Base-by-base conservation (phyloP, 768 basidiomycete species). In the Mrakia gelida region DNA sequence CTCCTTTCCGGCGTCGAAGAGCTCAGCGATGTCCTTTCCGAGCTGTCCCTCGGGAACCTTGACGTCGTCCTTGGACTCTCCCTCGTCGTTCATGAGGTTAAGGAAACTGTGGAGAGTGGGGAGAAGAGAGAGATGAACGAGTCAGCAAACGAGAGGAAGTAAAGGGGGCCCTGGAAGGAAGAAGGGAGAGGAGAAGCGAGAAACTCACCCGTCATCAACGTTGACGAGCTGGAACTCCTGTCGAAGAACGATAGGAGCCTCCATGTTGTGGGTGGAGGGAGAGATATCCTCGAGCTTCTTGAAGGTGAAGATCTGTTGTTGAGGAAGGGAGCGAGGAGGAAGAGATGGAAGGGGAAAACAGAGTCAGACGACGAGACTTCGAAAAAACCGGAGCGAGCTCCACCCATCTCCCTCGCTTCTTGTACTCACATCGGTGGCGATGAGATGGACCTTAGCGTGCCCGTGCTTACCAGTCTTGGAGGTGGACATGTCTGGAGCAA, bases 401-500 rank as follows among this genome's bases (percentile, higher is more conserved):
- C 32, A n/a, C n/a, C n/a, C n/a, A n/a, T n/a, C 63, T 30, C 15
- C 30, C 16, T 65, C 28, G 16, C 30, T 26, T 7, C 30, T 68
- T 45, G 45, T 45, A 89, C 94, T 80, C 84, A 97, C 95, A 87
- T 99, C 97, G 85, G 93, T 92, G 85, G 91, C 97, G 82, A 98
- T 90, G 80, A 99, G 89, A 87, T 98, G 95, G 84, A 98, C 97
- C 87, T 98, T 99, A 86, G 97, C 96, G 88, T 99, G 96, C 83
- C 96, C 96, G 88, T 98, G 96, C 90, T 98, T 98, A 83, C 96
- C 79, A 70, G 95, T 96, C 90, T 98, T 98, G 85, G 95, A 98
- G 87, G 95, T 97, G 80, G 94, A 96, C 95, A 97, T 98, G 85
- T 97, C 95, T 74, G 82, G 32, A 3, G 26, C 59, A 23, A 62